Evolutionary conservation across 2,329 filamentous ascomycete species (phyloP).

Genomic region (Alternaria panax): DNA sequence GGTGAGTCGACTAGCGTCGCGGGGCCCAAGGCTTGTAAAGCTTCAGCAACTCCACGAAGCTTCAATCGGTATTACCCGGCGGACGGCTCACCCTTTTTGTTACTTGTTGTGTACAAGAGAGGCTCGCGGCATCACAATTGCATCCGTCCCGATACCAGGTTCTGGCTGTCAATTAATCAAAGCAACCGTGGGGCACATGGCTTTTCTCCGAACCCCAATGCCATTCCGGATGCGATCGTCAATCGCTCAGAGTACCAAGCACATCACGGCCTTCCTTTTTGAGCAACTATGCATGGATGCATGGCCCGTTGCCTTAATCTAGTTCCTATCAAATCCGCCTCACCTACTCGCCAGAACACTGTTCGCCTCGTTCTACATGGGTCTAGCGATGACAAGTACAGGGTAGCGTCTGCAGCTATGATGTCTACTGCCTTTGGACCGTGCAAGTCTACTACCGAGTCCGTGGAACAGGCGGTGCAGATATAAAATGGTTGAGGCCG

Average conservation of each 20-base stretch:
- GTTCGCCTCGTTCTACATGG: constrained; percentile 22
- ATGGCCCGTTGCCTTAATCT: constrained; percentile 17
- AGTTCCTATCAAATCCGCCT: constrained; percentile 12
- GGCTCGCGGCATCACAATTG: not conserved
- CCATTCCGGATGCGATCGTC: constrained; percentile 4
- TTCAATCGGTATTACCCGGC: not conserved
- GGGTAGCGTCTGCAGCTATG: constrained; percentile 22
- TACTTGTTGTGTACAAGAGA: not conserved
- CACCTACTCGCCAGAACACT: constrained; percentile 20
- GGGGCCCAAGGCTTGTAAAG: not conserved
- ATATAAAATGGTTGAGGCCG: constrained; percentile 12
- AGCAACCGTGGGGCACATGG: not conserved
- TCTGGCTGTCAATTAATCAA: not conserved
- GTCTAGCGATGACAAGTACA: constrained; percentile 11
- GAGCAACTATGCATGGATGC: constrained; percentile 7
- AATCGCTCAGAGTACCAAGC: constrained; percentile 1
- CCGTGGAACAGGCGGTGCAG: constrained; percentile 19
- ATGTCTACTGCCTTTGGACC: constrained; percentile 19
- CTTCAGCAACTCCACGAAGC: constrained; percentile 7
- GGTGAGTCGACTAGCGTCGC: not conserved
- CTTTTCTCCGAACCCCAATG: not conserved
- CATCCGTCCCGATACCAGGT: not conserved
- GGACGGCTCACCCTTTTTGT: not conserved
- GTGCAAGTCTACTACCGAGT: constrained; percentile 5
- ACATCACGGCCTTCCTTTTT: not conserved